Conservation (phyloP, 2,329 filamentous ascomycete species). For the Colletotrichum chlorophyti region DNA sequence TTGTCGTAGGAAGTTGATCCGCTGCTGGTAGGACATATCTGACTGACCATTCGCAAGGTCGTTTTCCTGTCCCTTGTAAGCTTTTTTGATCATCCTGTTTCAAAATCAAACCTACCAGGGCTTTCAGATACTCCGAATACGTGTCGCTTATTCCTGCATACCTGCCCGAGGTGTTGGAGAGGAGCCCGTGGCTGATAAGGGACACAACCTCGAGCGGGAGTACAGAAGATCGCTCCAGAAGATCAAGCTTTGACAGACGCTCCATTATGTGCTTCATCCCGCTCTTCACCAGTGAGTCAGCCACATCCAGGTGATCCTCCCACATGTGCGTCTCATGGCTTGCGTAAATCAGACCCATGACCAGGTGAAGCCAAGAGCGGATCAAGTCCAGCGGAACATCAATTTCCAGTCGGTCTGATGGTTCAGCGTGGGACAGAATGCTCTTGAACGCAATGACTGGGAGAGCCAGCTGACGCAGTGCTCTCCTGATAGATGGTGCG, state of each 20-base stretch:
- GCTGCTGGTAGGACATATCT: slow-evolving; percentile 48
- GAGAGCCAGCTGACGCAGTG: slow-evolving; percentile 15
- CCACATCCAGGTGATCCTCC: slow-evolving; percentile 38
- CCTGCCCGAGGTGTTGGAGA: slow-evolving; percentile 45
- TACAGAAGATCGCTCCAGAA: slow-evolving; percentile 45
- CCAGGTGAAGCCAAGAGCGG: slow-evolving; percentile 49
- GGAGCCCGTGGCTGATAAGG: slow-evolving; percentile 45
- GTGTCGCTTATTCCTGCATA: slow-evolving; percentile 47
- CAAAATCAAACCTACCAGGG: slow-evolving; percentile 42
- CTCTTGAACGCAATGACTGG: slow-evolving; percentile 32
- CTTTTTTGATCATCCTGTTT: too few relatives aligned
- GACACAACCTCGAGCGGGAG: slow-evolving; percentile 51
- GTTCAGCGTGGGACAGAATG: slow-evolving; percentile 30
- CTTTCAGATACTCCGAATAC: slow-evolving; percentile 50
- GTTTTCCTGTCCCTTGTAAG: slow-evolving; percentile 41
- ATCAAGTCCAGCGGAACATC: slow-evolving; percentile 44
- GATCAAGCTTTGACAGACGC: slow-evolving; percentile 36
- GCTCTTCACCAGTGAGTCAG: slow-evolving; percentile 38
- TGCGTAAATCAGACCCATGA: slow-evolving; percentile 44
- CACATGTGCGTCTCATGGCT: slow-evolving; percentile 33
- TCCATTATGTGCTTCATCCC: slow-evolving; percentile 46
- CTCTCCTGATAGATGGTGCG: slow-evolving; percentile 18
- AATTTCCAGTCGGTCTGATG: slow-evolving; percentile 29
- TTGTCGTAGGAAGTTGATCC: slow-evolving; percentile 47
- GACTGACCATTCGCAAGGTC: slow-evolving; percentile 47